A percentile compares a stretch with the other conserved stretches of the same genome.
phyloP scores from a whole-genome alignment of 2,329 filamentous ascomycete genomes.

The Trichoderma semiorbis region DNA sequence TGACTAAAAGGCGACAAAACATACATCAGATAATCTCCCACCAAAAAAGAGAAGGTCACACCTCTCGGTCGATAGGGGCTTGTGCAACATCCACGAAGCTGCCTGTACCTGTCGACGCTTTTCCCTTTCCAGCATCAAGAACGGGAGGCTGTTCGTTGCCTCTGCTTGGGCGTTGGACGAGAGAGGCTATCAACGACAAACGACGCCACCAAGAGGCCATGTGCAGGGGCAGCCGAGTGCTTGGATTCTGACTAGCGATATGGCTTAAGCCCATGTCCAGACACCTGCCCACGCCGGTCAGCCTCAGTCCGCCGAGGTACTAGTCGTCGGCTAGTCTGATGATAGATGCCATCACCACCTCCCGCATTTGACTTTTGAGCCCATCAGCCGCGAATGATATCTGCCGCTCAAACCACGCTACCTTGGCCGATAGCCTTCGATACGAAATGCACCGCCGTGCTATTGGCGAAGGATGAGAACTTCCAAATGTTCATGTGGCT shows the following conservation, averaged over 20 bases:
- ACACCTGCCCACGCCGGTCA: slow-evolving; percentile 16
- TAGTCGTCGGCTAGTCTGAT: background rate
- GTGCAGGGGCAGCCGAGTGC: slow-evolving; percentile 4
- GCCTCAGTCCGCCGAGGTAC: slow-evolving; percentile 13
- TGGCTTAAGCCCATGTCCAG: background rate
- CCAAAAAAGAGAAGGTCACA: background rate
- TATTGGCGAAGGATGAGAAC: background rate
- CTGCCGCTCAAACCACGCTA: background rate
- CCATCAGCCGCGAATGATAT: slow-evolving; percentile 5
- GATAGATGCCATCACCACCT: slow-evolving; percentile 1
- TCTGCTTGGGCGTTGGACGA: background rate
- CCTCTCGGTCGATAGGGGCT: background rate
- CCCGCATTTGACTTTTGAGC: slow-evolving; percentile 8
- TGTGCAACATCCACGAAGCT: slow-evolving; percentile 1
- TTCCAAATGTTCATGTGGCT: background rate
- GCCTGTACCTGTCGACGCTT: slow-evolving; percentile 9
- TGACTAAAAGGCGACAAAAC: background rate
- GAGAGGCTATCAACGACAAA: background rate
- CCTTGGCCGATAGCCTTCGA: background rate
- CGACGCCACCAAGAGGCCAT: slow-evolving; percentile 9
- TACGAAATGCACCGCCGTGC: background rate
- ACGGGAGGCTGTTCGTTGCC: background rate
- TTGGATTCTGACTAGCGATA: background rate
- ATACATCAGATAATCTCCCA: background rate
- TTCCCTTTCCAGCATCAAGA: slow-evolving; percentile 4